Evolutionary conservation across 192 early-diverging fungal species (phyloP).

Genomic region (Coemansia sp.): DNA sequence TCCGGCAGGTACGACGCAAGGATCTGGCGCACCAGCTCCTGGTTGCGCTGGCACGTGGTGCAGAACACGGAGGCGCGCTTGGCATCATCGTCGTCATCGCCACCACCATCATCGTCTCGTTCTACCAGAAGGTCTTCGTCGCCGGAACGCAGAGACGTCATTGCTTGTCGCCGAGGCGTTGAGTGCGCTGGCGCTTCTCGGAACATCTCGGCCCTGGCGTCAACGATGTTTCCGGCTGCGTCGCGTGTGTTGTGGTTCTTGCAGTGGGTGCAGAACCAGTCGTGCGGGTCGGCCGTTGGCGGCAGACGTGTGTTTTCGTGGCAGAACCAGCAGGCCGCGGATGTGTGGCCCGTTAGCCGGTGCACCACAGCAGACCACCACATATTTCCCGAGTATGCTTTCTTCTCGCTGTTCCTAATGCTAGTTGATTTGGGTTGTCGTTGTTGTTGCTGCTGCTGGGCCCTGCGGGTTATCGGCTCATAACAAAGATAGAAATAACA

Average conservation of each 20-base stretch:
- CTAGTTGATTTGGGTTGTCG: neutral
- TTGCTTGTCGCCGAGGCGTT: neutral
- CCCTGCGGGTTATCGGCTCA: neutral
- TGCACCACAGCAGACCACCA: conserved; percentile 26
- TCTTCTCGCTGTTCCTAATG: neutral
- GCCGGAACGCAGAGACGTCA: no score
- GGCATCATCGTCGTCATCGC: neutral
- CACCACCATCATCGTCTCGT: neutral
- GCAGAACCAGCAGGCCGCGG: conserved; percentile 50
- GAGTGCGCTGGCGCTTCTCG: conserved; percentile 15
- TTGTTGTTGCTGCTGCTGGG: no score
- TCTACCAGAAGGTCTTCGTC: no score
- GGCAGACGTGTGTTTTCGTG: conserved; percentile 27
- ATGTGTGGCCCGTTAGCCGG: conserved; percentile 8
- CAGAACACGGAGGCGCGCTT: conserved; percentile 32
- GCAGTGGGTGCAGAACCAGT: conserved; percentile 46
- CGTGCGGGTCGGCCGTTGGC: conserved; percentile 8
- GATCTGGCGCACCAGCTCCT: conserved; percentile 43
- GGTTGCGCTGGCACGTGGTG: conserved; percentile 43
- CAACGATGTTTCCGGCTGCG: conserved; percentile 33
- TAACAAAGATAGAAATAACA: conserved; percentile 9
- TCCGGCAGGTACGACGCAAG: conserved; percentile 42
- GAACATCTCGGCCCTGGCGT: conserved; percentile 39
- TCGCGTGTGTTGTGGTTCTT: conserved; percentile 44
- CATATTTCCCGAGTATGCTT: conserved; percentile 12